Conservation (phyloP, 345 rosid species). For the Brassica napus region DNA sequence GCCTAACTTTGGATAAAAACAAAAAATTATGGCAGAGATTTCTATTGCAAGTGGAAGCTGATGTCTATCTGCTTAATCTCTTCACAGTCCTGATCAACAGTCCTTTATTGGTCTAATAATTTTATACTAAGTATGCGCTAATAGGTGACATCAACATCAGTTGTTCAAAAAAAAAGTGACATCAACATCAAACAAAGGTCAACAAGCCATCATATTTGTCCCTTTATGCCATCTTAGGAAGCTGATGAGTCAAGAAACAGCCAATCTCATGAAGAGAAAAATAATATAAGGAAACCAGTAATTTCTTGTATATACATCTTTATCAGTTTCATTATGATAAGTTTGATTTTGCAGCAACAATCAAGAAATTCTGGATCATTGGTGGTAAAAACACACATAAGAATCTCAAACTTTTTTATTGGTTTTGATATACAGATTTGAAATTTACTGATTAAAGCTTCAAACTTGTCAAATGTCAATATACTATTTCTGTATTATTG, state of each 20-base stretch:
- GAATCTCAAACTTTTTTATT: neutral
- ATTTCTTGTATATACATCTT: neutral
- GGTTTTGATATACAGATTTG: neutral
- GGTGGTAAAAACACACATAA: neutral
- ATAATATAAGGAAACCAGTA: neutral
- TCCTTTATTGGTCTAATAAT: constrained; percentile 12
- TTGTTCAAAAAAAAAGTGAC: too few species aligned
- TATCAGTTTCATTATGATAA: neutral
- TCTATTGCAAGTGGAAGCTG: constrained; percentile 36
- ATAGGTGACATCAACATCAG: constrained; percentile 9
- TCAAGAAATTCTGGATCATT: neutral
- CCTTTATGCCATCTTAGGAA: neutral
- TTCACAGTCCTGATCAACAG: constrained; percentile 27
- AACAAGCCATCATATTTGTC: constrained; percentile 24
- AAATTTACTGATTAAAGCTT: neutral
- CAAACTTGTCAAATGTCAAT: neutral
- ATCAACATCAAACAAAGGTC: constrained; percentile 19
- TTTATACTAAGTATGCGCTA: constrained; percentile 4
- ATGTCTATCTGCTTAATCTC: constrained; percentile 20
- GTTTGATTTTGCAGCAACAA: neutral
- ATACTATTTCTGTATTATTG: neutral
- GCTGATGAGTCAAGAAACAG: constrained; percentile 13
- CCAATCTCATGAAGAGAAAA: constrained; percentile 1
- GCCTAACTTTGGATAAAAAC: constrained; percentile 36
- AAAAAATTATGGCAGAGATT: neutral